Base-by-base conservation (phyloP, 2,329 filamentous ascomycete genomes). In the Fusarium continuum region DNA sequence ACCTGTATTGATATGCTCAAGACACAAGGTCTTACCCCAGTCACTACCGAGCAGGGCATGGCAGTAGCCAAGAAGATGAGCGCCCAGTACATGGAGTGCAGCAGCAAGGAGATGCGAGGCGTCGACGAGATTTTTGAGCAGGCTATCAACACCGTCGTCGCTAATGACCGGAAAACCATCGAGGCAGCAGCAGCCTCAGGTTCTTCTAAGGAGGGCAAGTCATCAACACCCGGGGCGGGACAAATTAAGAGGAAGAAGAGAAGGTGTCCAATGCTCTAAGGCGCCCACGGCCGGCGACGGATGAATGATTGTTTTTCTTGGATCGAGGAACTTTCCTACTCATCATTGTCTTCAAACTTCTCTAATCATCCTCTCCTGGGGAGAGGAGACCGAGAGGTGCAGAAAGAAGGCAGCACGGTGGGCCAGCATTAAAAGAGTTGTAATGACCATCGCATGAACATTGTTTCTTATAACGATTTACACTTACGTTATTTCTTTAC, bases 1-100 rank as follows among this genome's bases (percentile, higher is more conserved):
- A 94, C 93, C 47, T 98, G 95, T 79, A 97, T 98, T 78, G 95
- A 99, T 76, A 93, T 99, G 76, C 92, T 99, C 79, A 97, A 96
- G 81, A 97, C 94, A 14, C 95, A 99, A 77, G 95, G 95, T 41
- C 85, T 99, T 57, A 98, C 94, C 3, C 95, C 95, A 6, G 94
- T 99, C 43, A 97, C 93, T 2, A 88, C 88, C 45, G 91, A 96
- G 71, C 94, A 99, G 78, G 95, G 94, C 64, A 86, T 90, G 74
- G 85, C 87, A 8, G 93, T 99, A 22, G 93, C 95, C 52, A 86
- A 89, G 73, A 95, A 94, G 80, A 99, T 99, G 95, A 88, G 89
- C 64, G 95, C 95, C 11, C 85, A 89, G 73, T 99, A 99, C 81
- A 94, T 97, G 86, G 95, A 99, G 80, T 99, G 95, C 84, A 97